Base-by-base conservation (phyloP, 345 rosid species). In the Limnanthes douglasii region DNA sequence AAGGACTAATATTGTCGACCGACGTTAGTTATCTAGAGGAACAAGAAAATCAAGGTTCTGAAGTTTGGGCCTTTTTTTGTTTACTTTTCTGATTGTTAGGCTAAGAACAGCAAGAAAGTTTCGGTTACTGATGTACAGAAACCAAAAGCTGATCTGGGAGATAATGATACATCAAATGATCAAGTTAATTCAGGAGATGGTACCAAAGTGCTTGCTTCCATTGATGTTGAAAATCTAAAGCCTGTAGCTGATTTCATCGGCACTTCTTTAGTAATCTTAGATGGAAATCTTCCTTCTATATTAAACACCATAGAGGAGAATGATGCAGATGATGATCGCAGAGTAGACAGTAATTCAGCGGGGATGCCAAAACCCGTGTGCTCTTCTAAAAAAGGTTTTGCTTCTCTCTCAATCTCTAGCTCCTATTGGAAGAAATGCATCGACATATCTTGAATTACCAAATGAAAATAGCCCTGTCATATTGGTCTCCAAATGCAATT, bases 51-150 rank as follows among this genome's bases (percentile, higher is more conserved):
- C n/a, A n/a, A 28, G 14, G n/a, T n/a, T 28, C 2, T 9, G 2
- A 9, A 10, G n/a, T 28, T 28, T 28, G 2, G 30, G n/a, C n/a
- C n/a, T n/a, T n/a, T n/a, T 9, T 28, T 6, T 28, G 4, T 31
- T 34, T 27, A 38, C 31, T 29, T 60, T 47, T 16, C 18, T 57
- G 34, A 11, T 39, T 32, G 14, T 37, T 56, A 80, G 92, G 67
- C 60, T 49, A 76, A 66, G 44, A 56, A 54, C 31, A 46, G 48
- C 38, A 76, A 64, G 49, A n/a, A n/a, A n/a, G n/a, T n/a, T n/a
- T n/a, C n/a, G n/a, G n/a, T n/a, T n/a, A n/a, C n/a, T n/a, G n/a
- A n/a, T n/a, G n/a, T n/a, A n/a, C n/a, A n/a, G n/a, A n/a, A n/a
- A n/a, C n/a, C n/a, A n/a, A n/a, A n/a, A n/a, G n/a, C n/a, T n/a